Evolutionary conservation across 1,139 yeast species (phyloP).

Genomic region (Hansenula sp.): DNA sequence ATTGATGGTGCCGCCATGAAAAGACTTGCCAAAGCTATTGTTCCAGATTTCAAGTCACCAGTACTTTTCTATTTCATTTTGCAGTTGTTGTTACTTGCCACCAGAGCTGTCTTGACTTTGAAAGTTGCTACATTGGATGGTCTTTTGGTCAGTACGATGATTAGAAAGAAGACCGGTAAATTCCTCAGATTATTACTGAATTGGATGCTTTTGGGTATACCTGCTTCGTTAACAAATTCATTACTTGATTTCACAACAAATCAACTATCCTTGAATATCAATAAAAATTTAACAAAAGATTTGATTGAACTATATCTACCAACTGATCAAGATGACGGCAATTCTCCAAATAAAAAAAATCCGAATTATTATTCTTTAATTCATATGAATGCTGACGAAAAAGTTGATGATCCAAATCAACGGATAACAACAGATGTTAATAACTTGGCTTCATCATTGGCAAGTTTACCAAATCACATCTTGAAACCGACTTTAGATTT

Average conservation of each 20-base stretch:
- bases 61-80: conserved; percentile 44
- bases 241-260: conserved; percentile 69
- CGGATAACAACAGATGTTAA: conserved; percentile 77
- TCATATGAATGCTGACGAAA: conserved; percentile 54
- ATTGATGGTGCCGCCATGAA: not conserved
- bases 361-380: conserved; percentile 51
- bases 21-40: conserved; percentile 3
- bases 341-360: conserved; percentile 26
- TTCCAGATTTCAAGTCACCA: conserved; percentile 30
- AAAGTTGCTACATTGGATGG: conserved; percentile 90
- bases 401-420: conserved; percentile 77
- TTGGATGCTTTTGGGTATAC: conserved; percentile 87
- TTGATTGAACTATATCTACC: conserved; percentile 71
- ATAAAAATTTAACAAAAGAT: conserved; percentile 61
- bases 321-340: conserved; percentile 33
- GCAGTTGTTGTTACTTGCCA: conserved; percentile 60
- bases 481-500: conserved; percentile 84
- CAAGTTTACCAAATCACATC: conserved; percentile 81
- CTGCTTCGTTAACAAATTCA: conserved; percentile 81
- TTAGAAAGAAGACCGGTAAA: conserved; percentile 61
- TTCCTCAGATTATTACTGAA: conserved; percentile 62
- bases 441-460: conserved; percentile 66
- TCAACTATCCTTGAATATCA: conserved; percentile 60
- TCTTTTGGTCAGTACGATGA: conserved; percentile 74
- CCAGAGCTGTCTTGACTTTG: conserved; percentile 72